These are phyloP conservation scores for Sugiyamaella valdiviana DNA, from an alignment of 805 yeast species.

Conservation along the genomic window DNA sequence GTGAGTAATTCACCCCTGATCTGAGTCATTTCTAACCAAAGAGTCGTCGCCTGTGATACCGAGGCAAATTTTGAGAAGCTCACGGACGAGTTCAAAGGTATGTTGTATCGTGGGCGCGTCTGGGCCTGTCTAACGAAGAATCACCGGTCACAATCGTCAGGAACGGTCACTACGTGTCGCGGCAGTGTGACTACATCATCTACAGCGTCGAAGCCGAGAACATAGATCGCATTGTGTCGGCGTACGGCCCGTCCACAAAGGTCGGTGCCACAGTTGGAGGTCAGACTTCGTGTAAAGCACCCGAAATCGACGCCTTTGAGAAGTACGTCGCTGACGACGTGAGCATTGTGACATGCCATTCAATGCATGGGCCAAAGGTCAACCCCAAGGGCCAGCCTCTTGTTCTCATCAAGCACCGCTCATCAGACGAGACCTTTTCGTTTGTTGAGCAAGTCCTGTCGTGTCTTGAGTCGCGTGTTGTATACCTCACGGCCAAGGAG, in stretches of 20 bases:
- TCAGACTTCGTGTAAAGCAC: constrained; percentile 90
- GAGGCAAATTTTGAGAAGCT: constrained; percentile 54
- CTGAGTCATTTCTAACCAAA: constrained; percentile 8
- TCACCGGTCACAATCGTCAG: constrained; percentile 44
- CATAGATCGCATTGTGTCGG: constrained; percentile 60
- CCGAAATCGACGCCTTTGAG: constrained; percentile 85
- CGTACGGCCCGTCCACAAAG: constrained; percentile 81
- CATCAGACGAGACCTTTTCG: constrained; percentile 45
- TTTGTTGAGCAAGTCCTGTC: constrained; percentile 60
- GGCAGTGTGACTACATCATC: constrained; percentile 74
- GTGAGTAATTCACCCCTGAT: constrained; percentile 18
- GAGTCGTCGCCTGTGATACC: constrained; percentile 80
- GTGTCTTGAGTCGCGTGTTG: constrained; percentile 73
- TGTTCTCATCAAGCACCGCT: constrained; percentile 74
- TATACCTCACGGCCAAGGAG: constrained; percentile 71
- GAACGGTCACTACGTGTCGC: constrained; percentile 80
- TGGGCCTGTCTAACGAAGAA: constrained; percentile 45
- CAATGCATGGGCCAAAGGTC: constrained; percentile 91
- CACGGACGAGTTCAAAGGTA: constrained; percentile 32
- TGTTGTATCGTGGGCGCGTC: constrained; percentile 46
- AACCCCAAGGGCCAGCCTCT: constrained; percentile 88
- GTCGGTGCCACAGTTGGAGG: constrained; percentile 94
- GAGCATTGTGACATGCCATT: constrained; percentile 80
- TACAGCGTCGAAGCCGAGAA: constrained; percentile 92
- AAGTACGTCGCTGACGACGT: constrained; percentile 66